These are phyloP conservation scores for Cystobasidiaceae sp. DNA, from an alignment of 1,284 basidiomycete species.

Conservation along the genomic window DNA sequence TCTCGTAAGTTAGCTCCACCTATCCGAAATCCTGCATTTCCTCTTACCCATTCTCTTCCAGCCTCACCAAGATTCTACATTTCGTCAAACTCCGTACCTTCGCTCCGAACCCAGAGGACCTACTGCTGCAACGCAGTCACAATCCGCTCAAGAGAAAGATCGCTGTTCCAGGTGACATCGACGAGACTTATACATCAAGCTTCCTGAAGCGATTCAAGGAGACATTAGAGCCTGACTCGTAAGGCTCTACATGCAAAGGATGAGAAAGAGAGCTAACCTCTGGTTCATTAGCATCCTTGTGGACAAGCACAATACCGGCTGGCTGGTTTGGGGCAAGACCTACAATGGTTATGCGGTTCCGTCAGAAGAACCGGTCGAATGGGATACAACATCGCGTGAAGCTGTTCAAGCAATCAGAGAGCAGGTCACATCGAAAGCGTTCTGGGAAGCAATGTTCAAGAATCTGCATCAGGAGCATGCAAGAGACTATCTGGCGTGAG, in stretches of 20 bases:
- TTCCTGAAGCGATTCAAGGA: conserved; percentile 53
- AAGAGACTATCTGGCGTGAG: background rate
- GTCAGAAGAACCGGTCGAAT: conserved; percentile 55
- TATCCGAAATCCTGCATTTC: too few relatives aligned
- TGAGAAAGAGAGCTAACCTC: conserved; percentile 37
- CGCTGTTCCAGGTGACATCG: conserved; percentile 48
- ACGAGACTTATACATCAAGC: conserved; percentile 55
- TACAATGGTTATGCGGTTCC: conserved; percentile 63
- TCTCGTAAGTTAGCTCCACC: conserved; percentile 57
- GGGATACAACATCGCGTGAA: conserved; percentile 59
- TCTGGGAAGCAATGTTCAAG: conserved; percentile 51
- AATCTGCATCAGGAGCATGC: conserved; percentile 43
- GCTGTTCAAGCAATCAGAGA: conserved; percentile 52
- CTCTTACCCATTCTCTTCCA: conserved; percentile 50
- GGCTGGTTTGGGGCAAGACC: conserved; percentile 71
- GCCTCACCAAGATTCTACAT: conserved; percentile 66
- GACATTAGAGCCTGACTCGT: conserved; percentile 40
- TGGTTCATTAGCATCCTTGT: too few relatives aligned
- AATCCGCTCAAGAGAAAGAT: conserved; percentile 66
- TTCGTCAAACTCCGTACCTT: conserved; percentile 82
- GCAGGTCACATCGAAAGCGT: conserved; percentile 45
- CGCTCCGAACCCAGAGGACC: conserved; percentile 57
- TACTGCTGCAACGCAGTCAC: conserved; percentile 72
- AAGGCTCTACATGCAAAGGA: background rate
- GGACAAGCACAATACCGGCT: conserved; percentile 79